These are phyloP conservation scores for Celoporthe dispersa DNA, from an alignment of 2,329 filamentous ascomycete species.

Conservation along the genomic window DNA sequence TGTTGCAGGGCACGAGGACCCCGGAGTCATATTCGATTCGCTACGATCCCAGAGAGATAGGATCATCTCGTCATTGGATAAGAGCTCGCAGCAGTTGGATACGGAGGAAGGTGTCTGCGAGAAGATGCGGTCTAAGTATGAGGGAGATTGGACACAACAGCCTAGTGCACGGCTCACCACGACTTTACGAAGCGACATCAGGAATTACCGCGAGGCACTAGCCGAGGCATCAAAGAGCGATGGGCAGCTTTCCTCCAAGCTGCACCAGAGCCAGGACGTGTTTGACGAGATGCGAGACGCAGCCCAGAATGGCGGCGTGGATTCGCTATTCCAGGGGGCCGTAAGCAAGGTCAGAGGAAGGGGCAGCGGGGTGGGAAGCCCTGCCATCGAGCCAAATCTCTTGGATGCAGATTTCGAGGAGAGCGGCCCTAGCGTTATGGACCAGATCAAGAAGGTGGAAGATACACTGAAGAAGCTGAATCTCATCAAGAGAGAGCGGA, in stretches of 20 bases:
- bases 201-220: slow-evolving; percentile 84
- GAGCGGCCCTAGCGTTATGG: slow-evolving; percentile 76
- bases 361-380: slow-evolving; percentile 63
- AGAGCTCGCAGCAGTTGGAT: slow-evolving; percentile 84
- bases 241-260: slow-evolving; percentile 77
- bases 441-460: slow-evolving; percentile 88
- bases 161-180: slow-evolving; percentile 88
- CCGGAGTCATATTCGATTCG: slow-evolving; percentile 76
- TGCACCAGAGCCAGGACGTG: slow-evolving; percentile 83
- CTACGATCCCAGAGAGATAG: slow-evolving; percentile 77
- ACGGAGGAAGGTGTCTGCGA: slow-evolving; percentile 98
- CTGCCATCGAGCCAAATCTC: slow-evolving; percentile 68
- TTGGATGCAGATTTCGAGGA: slow-evolving; percentile 94
- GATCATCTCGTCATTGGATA: slow-evolving; percentile 74
- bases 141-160: slow-evolving; percentile 94
- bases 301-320: slow-evolving; percentile 82
- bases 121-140: slow-evolving; percentile 99
- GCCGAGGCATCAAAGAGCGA: slow-evolving; percentile 90
- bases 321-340: slow-evolving; percentile 85
- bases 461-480: slow-evolving; percentile 90
- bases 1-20: slow-evolving; percentile 82
- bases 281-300: slow-evolving; percentile 96
- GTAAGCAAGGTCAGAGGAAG: slow-evolving; percentile 78
- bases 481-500: slow-evolving; percentile 87
- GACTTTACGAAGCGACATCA: slow-evolving; percentile 83